These are phyloP conservation scores for Endocladia muricata DNA, from an alignment of 31 red algal genomes.

Conservation along the genomic window DNA sequence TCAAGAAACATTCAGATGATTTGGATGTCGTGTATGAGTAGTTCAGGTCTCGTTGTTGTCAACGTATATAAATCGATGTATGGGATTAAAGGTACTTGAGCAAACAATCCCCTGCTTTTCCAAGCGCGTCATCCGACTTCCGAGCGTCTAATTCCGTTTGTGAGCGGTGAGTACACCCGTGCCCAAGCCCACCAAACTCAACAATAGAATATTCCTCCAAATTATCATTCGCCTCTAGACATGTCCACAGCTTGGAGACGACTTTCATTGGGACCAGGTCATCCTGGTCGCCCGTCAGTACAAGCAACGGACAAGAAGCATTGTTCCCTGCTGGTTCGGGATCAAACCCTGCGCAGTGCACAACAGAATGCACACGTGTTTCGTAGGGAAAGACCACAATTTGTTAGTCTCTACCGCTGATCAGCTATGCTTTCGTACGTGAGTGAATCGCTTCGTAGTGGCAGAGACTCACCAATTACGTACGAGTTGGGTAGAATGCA, in stretches of 20 bases:
- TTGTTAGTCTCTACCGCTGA: neutral
- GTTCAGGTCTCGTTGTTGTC: neutral
- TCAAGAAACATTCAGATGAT: neutral
- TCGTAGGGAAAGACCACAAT: neutral
- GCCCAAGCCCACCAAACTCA: slow-evolving; percentile 3
- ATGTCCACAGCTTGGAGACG: neutral
- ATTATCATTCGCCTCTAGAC: slow-evolving; percentile 1
- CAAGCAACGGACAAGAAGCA: neutral
- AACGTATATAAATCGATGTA: neutral
- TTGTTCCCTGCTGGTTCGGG: neutral
- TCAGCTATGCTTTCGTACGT: no score
- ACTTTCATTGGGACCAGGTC: slow-evolving; percentile 15
- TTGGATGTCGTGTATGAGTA: neutral
- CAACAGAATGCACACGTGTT: neutral
- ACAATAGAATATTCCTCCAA: neutral
- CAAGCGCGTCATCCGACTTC: neutral
- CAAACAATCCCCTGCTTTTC: neutral
- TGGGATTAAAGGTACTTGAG: neutral
- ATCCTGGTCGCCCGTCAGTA: slow-evolving; percentile 1
- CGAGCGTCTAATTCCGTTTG: neutral
- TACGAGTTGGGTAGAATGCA: slow-evolving; percentile 21
- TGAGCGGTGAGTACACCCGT: slow-evolving; percentile 21
- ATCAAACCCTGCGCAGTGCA: slow-evolving; percentile 7
- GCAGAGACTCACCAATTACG: neutral
- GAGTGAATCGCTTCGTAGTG: no score